These are phyloP conservation scores for Sodiomyces alkalinus DNA, from an alignment of 2,329 filamentous ascomycete genomes.

Conservation along the genomic window DNA sequence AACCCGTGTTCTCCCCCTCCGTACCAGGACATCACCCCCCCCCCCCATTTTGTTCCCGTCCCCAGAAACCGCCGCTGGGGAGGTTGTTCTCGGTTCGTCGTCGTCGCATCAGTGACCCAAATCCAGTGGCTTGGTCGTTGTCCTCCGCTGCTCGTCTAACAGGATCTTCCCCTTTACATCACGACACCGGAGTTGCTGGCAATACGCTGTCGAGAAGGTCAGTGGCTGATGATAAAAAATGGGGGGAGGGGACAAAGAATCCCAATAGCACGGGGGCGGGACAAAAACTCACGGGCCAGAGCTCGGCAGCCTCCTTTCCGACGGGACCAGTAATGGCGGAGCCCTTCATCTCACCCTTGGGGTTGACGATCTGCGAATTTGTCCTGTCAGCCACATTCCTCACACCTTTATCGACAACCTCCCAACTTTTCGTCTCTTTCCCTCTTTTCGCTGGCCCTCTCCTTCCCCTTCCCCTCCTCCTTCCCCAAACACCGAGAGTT, in stretches of 20 bases:
- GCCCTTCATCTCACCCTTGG: conserved; percentile 99
- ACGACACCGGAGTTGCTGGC: conserved; percentile 99
- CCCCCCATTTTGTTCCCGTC: conserved; percentile 8
- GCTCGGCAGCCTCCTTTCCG: conserved; percentile 98
- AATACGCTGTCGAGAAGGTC: conserved; percentile 58
- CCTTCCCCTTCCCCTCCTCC: not conserved
- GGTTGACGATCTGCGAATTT: conserved; percentile 77
- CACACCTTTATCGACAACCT: too few species aligned
- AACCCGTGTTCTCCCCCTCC: conserved; percentile 8
- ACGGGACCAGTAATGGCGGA: conserved; percentile 98
- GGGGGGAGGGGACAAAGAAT: not conserved
- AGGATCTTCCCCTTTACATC: conserved; percentile 57
- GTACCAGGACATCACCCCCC: conserved; percentile 8
- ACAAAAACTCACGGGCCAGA: conserved; percentile 72
- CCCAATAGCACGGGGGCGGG: not conserved
- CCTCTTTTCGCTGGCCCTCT: not conserved
- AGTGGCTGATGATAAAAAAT: conserved; percentile 10
- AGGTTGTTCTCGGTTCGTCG: conserved; percentile 4
- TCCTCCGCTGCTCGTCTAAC: conserved; percentile 1
- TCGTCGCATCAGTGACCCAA: conserved; percentile 4
- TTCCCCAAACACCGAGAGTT: too few species aligned
- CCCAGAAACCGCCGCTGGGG: conserved; percentile 8
- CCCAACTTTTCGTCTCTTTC: not conserved
- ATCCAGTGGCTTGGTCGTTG: conserved; percentile 3
- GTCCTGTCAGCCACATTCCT: conserved; percentile 22